Conservation (phyloP, 2,329 filamentous ascomycete genomes). For the Monilinia fructigena region DNA sequence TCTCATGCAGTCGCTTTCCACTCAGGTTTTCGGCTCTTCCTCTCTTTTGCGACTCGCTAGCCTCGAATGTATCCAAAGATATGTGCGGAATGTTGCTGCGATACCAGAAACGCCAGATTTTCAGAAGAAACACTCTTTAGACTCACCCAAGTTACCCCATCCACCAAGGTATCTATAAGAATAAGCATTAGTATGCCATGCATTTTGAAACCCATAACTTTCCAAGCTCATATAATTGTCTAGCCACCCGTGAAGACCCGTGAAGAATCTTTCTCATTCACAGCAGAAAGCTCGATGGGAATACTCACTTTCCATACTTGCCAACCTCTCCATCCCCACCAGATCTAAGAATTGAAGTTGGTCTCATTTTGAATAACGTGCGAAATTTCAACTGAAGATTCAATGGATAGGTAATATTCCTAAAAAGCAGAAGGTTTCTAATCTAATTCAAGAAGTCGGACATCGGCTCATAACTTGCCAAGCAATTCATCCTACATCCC, state of each 20-base stretch:
- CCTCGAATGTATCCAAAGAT: neutral
- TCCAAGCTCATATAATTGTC: neutral
- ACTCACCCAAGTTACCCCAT: slow-evolving; percentile 42
- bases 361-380: slow-evolving; percentile 38
- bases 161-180: slow-evolving; percentile 37
- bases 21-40: neutral
- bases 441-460: slow-evolving; percentile 17
- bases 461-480: slow-evolving; percentile 29
- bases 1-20: neutral
- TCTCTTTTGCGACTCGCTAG: neutral
- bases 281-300: slow-evolving; percentile 1
- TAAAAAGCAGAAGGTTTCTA: slow-evolving; percentile 2
- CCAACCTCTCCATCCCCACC: slow-evolving; percentile 39
- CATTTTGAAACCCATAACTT: slow-evolving; percentile 21
- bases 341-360: slow-evolving; percentile 38
- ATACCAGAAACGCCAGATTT: neutral
- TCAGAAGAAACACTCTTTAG: slow-evolving; percentile 21
- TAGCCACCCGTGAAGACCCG: slow-evolving; percentile 13
- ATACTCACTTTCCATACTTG: slow-evolving; percentile 42
- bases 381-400: slow-evolving; percentile 12
- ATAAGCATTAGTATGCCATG: slow-evolving; percentile 30
- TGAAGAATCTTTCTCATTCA: slow-evolving; percentile 22
- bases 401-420: slow-evolving; percentile 10
- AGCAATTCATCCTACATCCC: slow-evolving; percentile 27
- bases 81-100: slow-evolving; percentile 1